Evolutionary conservation across 345 rosid species (phyloP).

Genomic region (Brassica nigra): DNA sequence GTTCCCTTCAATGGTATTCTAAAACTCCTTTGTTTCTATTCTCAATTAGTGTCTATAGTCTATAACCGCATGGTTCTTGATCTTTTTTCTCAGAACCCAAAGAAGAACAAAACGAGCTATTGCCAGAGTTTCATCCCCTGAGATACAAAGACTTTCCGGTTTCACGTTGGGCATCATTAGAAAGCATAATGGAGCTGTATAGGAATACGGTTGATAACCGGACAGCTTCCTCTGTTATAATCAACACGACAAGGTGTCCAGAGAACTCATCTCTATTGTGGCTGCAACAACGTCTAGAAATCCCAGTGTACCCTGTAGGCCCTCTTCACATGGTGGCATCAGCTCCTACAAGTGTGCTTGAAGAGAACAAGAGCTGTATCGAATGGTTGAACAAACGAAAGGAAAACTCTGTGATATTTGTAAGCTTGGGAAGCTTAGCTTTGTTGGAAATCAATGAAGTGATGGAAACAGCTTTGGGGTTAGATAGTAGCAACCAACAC

Average conservation of each 20-base stretch:
- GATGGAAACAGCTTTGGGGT: slow-evolving; percentile 30
- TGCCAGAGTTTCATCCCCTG: slow-evolving; percentile 28
- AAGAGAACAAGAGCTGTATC: slow-evolving; percentile 48
- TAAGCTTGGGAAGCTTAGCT: slow-evolving; percentile 59
- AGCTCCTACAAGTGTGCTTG: slow-evolving; percentile 23
- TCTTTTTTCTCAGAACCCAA: background rate
- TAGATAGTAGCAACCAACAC: slow-evolving; percentile 29
- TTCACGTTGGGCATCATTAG: slow-evolving; percentile 19
- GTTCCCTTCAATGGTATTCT: slow-evolving; percentile 14
- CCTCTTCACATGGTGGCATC: slow-evolving; percentile 39
- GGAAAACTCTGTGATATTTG: slow-evolving; percentile 43
- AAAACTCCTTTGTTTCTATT: background rate
- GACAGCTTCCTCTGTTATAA: slow-evolving; percentile 30
- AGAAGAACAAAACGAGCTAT: background rate
- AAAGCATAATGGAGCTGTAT: background rate
- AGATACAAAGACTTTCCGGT: slow-evolving; percentile 31
- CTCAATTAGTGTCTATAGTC: background rate
- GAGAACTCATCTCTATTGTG: slow-evolving; percentile 25
- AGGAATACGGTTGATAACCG: slow-evolving; percentile 12
- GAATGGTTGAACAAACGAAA: slow-evolving; percentile 48
- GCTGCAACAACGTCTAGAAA: slow-evolving; percentile 7
- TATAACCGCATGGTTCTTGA: background rate
- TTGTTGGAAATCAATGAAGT: slow-evolving; percentile 21
- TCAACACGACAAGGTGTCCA: slow-evolving; percentile 34
- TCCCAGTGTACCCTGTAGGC: slow-evolving; percentile 33